Evolutionary conservation across 768 basidiomycete genomes (phyloP).

Genomic region (Phlebiopsis gigantea): DNA sequence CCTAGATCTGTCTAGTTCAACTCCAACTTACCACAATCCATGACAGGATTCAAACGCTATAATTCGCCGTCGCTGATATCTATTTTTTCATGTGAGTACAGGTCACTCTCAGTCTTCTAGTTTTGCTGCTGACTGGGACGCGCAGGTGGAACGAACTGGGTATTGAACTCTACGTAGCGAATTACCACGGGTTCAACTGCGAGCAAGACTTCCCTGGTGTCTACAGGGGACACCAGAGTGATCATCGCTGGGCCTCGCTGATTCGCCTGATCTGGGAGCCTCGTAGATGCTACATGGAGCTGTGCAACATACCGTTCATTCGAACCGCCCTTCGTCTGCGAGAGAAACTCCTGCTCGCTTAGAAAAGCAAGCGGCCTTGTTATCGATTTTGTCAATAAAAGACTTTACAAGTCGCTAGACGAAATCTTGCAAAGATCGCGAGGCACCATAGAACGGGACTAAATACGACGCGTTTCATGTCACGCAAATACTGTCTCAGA

Average conservation of each 20-base stretch:
- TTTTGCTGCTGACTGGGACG: background rate
- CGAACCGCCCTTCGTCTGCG: background rate
- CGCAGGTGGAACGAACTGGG: conserved; percentile 4
- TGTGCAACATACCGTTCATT: background rate
- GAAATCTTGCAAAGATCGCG: too few species aligned
- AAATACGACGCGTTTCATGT: too few species aligned
- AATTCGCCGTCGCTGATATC: conserved; percentile 15
- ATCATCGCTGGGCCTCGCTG: background rate
- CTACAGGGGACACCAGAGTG: background rate
- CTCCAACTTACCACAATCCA: background rate
- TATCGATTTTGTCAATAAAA: too few species aligned
- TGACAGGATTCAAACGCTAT: conserved; percentile 29
- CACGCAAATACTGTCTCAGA: too few species aligned
- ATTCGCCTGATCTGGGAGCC: background rate
- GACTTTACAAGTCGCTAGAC: too few species aligned
- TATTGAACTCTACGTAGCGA: background rate
- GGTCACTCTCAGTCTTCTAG: too few species aligned
- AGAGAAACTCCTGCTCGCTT: too few species aligned
- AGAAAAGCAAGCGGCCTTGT: too few species aligned
- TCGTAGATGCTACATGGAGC: conserved; percentile 1
- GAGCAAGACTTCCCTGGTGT: conserved; percentile 1
- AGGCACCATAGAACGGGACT: too few species aligned
- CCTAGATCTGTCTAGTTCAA: too few species aligned
- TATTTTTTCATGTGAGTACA: conserved; percentile 8
- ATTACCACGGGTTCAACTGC: conserved; percentile 3